Base-by-base conservation (phyloP, 2,329 filamentous ascomycete species). In the Domatiomyces globalis region DNA sequence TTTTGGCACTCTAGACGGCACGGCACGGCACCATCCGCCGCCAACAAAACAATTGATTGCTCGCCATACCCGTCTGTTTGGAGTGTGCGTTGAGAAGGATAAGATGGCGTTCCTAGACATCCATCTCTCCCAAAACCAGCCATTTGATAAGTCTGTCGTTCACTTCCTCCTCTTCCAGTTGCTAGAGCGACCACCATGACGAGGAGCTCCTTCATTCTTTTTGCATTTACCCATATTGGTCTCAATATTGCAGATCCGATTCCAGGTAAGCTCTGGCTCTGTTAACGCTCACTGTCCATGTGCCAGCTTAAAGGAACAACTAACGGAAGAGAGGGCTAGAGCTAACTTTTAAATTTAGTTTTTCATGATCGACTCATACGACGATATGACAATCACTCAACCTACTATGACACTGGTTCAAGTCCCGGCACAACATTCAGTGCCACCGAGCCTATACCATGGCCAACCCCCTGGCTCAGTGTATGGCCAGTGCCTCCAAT, bases 361-460 rank as follows among this genome's bases (percentile, higher is more conserved):
- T 33, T 36, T 20, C 53, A 51, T 36, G 48, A 43, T 47, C 51
- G 43, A 19, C 17, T 52, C 29, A 20, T 57, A 18, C 56, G 50
- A 20, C 52, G 52, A 29, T 58, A 51, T 39, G 52, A 51, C 29
- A 58, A 56, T 17, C 51, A 56, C 9, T 39, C 33, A 2, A 15
- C 10, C 9, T 15, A 39, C 15, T 15, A 39, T 39, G 33, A 10
- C 33, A 39, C 33, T 39, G 33, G 33, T 15, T 5, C 15, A 39
- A 39, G 33, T 39, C 33, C 33, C 33, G 8, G 10, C 29, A 9
- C 8, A 33, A 33, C 29, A 33, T 33, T 7, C 29, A 12, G 2
- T 33, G 8, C 4, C 29, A 10, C 10, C 12, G 10, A 15, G 33
- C 15, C 33, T 4, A 39, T 10, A 12, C 10, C 12, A 39, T 15